phyloP scores from a whole-genome alignment of 2,329 filamentous ascomycete species.

The Colletotrichum endophyticum region DNA sequence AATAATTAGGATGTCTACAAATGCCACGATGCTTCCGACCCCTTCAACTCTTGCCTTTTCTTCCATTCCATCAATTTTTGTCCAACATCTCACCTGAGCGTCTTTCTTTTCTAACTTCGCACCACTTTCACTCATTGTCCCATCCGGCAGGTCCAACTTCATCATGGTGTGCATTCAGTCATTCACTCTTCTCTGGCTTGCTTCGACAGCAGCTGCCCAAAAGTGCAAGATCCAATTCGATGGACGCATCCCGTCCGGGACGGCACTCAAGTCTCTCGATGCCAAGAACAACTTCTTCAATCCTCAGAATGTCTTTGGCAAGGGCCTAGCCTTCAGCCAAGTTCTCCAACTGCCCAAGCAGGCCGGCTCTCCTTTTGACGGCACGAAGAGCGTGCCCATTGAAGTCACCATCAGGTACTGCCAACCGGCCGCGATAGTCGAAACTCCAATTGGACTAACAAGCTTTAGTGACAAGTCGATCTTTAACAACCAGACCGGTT shows the following conservation, averaged over 20 bases:
- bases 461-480: constrained; percentile 56
- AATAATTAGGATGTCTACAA: not conserved
- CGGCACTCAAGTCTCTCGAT: constrained; percentile 45
- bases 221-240: constrained; percentile 47
- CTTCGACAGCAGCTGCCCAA: not conserved
- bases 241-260: constrained; percentile 45
- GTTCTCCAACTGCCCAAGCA: constrained; percentile 52
- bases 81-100: not conserved
- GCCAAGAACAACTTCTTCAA: constrained; percentile 51
- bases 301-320: constrained; percentile 56
- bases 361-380: constrained; percentile 43
- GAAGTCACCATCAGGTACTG: constrained; percentile 53
- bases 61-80: not conserved
- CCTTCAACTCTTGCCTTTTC: not conserved
- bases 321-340: constrained; percentile 54
- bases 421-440: no score
- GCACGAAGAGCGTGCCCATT: constrained; percentile 44
- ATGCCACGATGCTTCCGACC: not conserved
- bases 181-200: constrained; percentile 1
- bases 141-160: constrained; percentile 9
- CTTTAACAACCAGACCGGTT: constrained; percentile 63
- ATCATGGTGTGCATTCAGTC: constrained; percentile 5
- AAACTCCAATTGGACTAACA: not conserved
- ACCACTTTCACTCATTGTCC: not conserved
- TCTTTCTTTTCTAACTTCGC: not conserved